Base-by-base conservation (phyloP, 179 eudicot genomes). In the Silene coronaria region DNA sequence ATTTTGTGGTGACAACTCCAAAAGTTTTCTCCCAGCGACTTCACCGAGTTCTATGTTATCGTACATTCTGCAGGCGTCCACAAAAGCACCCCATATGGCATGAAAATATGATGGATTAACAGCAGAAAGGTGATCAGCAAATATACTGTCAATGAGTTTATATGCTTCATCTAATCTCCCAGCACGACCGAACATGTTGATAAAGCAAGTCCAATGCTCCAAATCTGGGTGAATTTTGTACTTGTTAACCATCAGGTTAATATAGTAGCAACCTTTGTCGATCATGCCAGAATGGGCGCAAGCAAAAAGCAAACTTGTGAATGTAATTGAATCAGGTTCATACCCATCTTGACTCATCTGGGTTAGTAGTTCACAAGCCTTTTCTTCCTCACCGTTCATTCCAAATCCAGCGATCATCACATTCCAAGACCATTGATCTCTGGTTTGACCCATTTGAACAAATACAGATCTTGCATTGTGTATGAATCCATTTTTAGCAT, bases 171-270 rank as follows among this genome's bases (percentile, higher is more conserved):
- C 82, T 76, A 88, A 75, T 58, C 77, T 77, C 27, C 89, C 88
- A 14, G 84, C 79, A 2, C 88, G 81, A 10, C 90, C 90, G 48
- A 88, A 78, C 80, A 88, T 72, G 78, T 87, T 85, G 21, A 85
- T 82, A 48, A 88, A 77, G 64, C 88, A 87, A 22, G 87, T 82
- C 84, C 84, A 85, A 72, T 88, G 89, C 80, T 87, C 88, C 13
- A 80, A 61, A 71, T 77, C 28, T n/a, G 88, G 88, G 36, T 78
- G 73, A 53, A 88, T 84, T 3, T 76, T 69, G 70, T 82, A 82
- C 48, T 63, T 79, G 23, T 73, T 73, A 28, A 69, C 45, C 91
- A 88, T 88, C 32, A 86, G 51, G 58, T 79, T 79, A 71, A 88
- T 82, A 61, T 72, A 82, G 45, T 46, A 68, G 34, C 79, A 77